These are phyloP conservation scores for Ormosia semicastrata DNA, from an alignment of 306 rosid genomes.

Conservation along the genomic window DNA sequence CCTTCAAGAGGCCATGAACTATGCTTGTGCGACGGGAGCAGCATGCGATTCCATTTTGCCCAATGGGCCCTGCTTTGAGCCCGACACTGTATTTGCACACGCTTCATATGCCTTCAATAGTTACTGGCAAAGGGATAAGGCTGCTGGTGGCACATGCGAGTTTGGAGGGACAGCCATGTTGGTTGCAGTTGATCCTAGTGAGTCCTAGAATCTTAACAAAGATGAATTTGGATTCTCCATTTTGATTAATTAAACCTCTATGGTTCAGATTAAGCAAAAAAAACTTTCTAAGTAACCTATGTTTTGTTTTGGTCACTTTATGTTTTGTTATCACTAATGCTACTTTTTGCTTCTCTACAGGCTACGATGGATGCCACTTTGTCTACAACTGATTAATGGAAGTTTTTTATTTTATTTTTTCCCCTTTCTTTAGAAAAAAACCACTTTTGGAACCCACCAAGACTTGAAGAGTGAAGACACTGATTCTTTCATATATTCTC, in stretches of 20 bases:
- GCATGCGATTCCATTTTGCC: constrained; percentile 71
- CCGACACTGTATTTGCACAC: constrained; percentile 62
- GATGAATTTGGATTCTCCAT: background rate
- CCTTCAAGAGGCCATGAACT: constrained; percentile 87
- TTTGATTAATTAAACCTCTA: background rate
- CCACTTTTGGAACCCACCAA: constrained; percentile 23
- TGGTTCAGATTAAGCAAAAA: background rate
- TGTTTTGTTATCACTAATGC: background rate
- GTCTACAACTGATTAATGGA: constrained; percentile 26
- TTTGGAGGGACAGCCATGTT: constrained; percentile 92
- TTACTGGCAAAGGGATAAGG: constrained; percentile 80
- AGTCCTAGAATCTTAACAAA: constrained; percentile 19
- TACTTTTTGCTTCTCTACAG: constrained; percentile 33
- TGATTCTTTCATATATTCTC: background rate
- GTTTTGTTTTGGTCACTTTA: background rate
- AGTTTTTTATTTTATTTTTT: background rate
- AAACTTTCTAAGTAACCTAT: background rate
- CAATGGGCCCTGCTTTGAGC: constrained; percentile 70
- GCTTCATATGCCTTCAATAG: constrained; percentile 94
- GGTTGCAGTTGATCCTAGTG: constrained; percentile 85
- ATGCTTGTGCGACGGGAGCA: constrained; percentile 91
- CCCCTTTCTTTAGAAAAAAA: background rate
- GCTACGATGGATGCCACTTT: constrained; percentile 67
- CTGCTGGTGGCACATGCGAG: constrained; percentile 72
- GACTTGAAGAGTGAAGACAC: constrained; percentile 29